Percentiles rank a stretch among this genome's conserved stretches.
These are phyloP conservation scores for Lasiodiplodia sp. DNA, from an alignment of 2,329 filamentous ascomycete species.

Conservation along the genomic window DNA sequence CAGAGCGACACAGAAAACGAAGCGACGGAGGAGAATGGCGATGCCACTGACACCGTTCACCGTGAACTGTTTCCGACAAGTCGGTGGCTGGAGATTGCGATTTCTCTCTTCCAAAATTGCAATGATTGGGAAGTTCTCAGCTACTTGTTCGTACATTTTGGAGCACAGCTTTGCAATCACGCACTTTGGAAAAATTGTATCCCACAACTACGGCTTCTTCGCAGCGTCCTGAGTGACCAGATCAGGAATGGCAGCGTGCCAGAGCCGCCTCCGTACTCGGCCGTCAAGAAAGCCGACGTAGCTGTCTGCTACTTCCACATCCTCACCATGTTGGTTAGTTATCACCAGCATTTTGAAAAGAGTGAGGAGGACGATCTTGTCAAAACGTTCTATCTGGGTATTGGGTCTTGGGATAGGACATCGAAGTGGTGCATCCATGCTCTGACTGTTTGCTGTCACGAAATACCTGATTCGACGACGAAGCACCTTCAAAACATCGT, in stretches of 20 bases:
- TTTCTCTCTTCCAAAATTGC: constrained; percentile 75
- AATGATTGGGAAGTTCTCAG: constrained; percentile 93
- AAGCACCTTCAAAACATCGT: constrained; percentile 86
- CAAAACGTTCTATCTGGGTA: constrained; percentile 82
- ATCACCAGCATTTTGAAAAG: constrained; percentile 84
- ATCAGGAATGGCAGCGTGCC: constrained; percentile 78
- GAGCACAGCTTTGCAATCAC: constrained; percentile 88
- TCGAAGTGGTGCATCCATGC: constrained; percentile 95
- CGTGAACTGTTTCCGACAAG: constrained; percentile 54
- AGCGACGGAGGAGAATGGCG: not conserved
- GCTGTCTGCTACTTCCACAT: constrained; percentile 88
- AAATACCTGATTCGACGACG: constrained; percentile 85
- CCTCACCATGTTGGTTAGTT: constrained; percentile 87
- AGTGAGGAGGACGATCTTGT: constrained; percentile 90
- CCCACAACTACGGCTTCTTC: constrained; percentile 76
- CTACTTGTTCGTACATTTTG: constrained; percentile 84
- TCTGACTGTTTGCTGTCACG: constrained; percentile 91
- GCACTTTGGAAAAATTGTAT: constrained; percentile 79
- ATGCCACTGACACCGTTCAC: not conserved
- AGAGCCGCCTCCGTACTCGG: constrained; percentile 80
- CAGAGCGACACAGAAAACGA: not conserved
- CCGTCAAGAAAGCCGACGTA: constrained; percentile 85
- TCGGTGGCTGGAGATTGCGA: constrained; percentile 78
- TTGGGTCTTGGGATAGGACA: constrained; percentile 83
- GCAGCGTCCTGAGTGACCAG: constrained; percentile 81